A percentile compares a stretch with the other conserved stretches of the same genome.
Conservation (phyloP, 2,329 filamentous ascomycete genomes). For the Epichloe elymi region DNA sequence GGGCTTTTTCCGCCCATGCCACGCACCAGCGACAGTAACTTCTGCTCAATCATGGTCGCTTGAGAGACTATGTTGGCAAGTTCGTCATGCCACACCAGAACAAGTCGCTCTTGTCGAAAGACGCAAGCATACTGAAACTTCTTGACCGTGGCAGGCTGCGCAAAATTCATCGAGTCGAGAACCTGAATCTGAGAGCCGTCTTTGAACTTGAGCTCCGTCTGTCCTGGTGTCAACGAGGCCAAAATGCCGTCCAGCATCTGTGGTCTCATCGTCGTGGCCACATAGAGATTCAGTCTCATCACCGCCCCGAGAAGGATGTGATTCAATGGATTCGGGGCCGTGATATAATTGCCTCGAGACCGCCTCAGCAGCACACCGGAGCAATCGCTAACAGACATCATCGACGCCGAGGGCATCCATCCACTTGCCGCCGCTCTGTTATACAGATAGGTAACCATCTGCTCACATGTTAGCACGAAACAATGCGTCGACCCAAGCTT, state of each 20-base stretch:
- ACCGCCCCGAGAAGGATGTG: conserved; percentile 27
- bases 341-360: conserved; percentile 27
- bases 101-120: conserved; percentile 25
- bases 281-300: conserved; percentile 29
- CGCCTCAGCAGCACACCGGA: conserved; percentile 25
- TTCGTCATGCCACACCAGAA: conserved; percentile 31
- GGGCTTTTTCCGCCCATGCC: neutral
- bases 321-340: conserved; percentile 25
- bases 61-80: conserved; percentile 26
- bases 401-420: conserved; percentile 15
- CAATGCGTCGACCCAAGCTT: neutral
- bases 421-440: conserved; percentile 16
- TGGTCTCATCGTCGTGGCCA: conserved; percentile 35
- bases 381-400: conserved; percentile 10
- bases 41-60: conserved; percentile 21
- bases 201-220: conserved; percentile 28
- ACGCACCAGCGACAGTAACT: conserved; percentile 16
- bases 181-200: conserved; percentile 31
- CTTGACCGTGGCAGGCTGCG: conserved; percentile 25
- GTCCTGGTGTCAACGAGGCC: conserved; percentile 23
- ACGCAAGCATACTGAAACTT: conserved; percentile 30
- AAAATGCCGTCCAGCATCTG: conserved; percentile 33
- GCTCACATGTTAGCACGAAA: neutral
- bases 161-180: conserved; percentile 26
- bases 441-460: conserved; percentile 21